Percentiles rank a stretch among this genome's conserved stretches.
Evolutionary conservation across 345 rosid genomes (phyloP).

Genomic region (Cardamine occulta): DNA sequence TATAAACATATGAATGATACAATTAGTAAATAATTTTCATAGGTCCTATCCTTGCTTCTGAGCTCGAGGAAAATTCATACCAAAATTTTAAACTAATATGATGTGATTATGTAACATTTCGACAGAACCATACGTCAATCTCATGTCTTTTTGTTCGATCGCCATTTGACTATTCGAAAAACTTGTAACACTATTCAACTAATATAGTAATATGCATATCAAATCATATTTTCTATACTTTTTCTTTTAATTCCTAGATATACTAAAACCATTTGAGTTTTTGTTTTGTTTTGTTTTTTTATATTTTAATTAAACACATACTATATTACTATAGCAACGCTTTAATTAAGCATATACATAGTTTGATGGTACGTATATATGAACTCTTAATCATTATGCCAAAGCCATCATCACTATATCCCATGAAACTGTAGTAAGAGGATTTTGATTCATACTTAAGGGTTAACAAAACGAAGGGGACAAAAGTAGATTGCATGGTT

Average conservation of each 20-base stretch:
- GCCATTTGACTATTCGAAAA: background rate
- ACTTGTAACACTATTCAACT: background rate
- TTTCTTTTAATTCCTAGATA: background rate
- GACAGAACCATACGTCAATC: background rate
- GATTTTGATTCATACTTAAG: conserved; percentile 23
- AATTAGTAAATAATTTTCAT: background rate
- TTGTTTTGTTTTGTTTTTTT: too few relatives aligned
- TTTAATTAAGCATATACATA: background rate
- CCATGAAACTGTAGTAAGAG: conserved; percentile 29
- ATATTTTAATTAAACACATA: too few relatives aligned
- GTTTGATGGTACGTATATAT: conserved; percentile 27
- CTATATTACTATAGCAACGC: background rate
- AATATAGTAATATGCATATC: conserved; percentile 12
- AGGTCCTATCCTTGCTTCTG: background rate
- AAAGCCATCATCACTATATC: background rate
- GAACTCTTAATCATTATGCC: conserved; percentile 16
- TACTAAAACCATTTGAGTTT: background rate
- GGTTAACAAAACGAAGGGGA: conserved; percentile 24
- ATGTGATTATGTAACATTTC: background rate
- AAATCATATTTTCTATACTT: background rate
- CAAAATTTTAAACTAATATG: background rate
- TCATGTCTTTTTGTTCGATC: background rate
- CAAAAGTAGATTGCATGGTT: conserved; percentile 35
- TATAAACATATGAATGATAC: background rate
- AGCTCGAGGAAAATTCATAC: background rate